Percentiles rank a stretch among this genome's conserved stretches.
Conservation (phyloP, 1,284 basidiomycete species). For the Puccinia hordei region DNA sequence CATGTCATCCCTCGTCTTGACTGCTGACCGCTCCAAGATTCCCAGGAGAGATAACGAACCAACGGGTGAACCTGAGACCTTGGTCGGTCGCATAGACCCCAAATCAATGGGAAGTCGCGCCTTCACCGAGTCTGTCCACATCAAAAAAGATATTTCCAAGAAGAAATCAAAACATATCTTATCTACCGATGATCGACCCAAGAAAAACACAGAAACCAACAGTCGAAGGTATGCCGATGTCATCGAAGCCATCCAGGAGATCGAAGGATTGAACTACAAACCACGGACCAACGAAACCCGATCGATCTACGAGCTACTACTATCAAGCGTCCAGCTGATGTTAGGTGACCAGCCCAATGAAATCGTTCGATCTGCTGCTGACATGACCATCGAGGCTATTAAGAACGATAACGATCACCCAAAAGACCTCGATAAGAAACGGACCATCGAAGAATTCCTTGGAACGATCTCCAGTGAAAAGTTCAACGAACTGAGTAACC, state of each 20-base stretch:
- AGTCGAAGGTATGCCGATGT: constrained; percentile 72
- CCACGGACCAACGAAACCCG: constrained; percentile 91
- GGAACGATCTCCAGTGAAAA: constrained; percentile 71
- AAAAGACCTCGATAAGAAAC: constrained; percentile 98
- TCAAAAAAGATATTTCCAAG: constrained; percentile 81
- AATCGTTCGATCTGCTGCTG: constrained; percentile 89
- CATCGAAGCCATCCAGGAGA: constrained; percentile 75
- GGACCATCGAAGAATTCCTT: constrained; percentile 82
- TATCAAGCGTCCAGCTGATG: constrained; percentile 74
- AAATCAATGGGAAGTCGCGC: constrained; percentile 93
- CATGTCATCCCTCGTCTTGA: constrained; percentile 56
- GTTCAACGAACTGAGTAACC: constrained; percentile 81
- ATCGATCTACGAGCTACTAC: constrained; percentile 89
- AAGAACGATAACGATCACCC: constrained; percentile 74
- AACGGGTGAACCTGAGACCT: constrained; percentile 89
- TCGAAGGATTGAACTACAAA: constrained; percentile 88
- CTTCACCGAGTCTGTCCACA: constrained; percentile 70
- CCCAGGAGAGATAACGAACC: constrained; percentile 74
- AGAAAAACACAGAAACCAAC: constrained; percentile 47
- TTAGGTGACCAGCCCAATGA: constrained; percentile 96
- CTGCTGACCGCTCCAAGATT: constrained; percentile 56
- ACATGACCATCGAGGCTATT: constrained; percentile 82
- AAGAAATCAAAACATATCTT: constrained; percentile 67
- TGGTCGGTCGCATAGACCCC: constrained; percentile 85
- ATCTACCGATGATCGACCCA: constrained; percentile 56